Base-by-base conservation (phyloP, 1,284 basidiomycete species). In the Ceratobasidium sp. region DNA sequence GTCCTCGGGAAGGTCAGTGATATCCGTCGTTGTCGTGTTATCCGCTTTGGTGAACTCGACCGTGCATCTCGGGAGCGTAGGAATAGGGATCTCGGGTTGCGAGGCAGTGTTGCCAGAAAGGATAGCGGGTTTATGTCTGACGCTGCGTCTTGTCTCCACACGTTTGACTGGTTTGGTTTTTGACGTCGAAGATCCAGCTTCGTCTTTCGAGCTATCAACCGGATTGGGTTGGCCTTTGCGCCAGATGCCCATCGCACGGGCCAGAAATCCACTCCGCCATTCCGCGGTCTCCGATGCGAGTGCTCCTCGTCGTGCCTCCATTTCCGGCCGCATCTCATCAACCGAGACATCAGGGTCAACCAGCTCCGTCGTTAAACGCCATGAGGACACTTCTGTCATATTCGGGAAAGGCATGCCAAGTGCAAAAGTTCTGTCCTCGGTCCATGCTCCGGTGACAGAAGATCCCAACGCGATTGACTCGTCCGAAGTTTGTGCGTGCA, bases 11-110 rank as follows among this genome's bases (percentile, higher is more conserved):
- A 63, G 44, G 9, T 47, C 43, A 18, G n/a, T 14, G 9, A 63
- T n/a, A 28, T 63, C 23, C n/a, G 38, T 44, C 13, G 59, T 63
- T 7, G 59, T 63, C 6, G 38, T 30, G 13, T 44, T 44, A 44
- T 63, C 59, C 9, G 18, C 43, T 26, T 6, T 44, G 4, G 23
- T 30, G 32, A 46, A 63, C 13, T n/a, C 32, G n/a, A 47, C 41
- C 11, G 28, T 63, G 43, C n/a, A 63, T 46, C 23, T 63, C 59
- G 43, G 59, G 59, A 7, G 47, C 23, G 28, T 26, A 41, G 44
- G 32, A n/a, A n/a, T n/a, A n/a, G n/a, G 23, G 9, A 14, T 1
- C 43, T 6, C 18, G 7, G 23, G 7, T 14, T 63, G 43, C 9
- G 59, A 63, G 16, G 11, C 18, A 28, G 43, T 26, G 23, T 30